Evolutionary conservation across 75 land plant species (phyloP).

Genomic region (Pseudotsuga menziesii): DNA sequence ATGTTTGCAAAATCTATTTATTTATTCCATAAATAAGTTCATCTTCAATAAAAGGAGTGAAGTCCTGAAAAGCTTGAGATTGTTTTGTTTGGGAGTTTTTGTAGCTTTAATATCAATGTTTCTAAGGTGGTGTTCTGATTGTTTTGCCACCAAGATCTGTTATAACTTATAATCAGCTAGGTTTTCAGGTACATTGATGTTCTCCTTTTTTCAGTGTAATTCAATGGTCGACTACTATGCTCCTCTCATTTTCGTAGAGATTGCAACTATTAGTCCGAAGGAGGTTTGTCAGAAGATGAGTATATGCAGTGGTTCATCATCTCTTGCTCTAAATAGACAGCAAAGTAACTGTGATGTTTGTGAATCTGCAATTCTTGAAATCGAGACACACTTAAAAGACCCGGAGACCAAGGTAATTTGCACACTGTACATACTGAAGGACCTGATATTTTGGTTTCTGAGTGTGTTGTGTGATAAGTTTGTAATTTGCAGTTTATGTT

Average conservation of each 20-base stretch:
- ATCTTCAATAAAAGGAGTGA: not conserved
- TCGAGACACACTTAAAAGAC: constrained; percentile 38
- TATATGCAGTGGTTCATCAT: constrained; percentile 19
- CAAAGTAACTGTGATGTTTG: constrained; percentile 42
- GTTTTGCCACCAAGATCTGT: not conserved
- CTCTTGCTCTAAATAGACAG: constrained; percentile 2
- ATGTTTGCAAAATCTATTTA: not conserved
- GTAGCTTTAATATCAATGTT: not conserved
- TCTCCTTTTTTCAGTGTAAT: constrained; percentile 34
- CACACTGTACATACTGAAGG: not conserved
- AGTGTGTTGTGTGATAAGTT: not conserved
- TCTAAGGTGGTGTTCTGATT: not conserved
- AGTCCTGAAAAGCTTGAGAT: not conserved
- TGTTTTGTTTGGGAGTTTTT: not conserved
- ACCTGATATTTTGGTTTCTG: not conserved
- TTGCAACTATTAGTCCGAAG: constrained; percentile 29
- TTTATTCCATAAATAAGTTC: not conserved
- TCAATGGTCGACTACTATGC: constrained; percentile 52
- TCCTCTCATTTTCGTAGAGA: constrained; percentile 45
- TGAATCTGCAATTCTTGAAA: constrained; percentile 34
- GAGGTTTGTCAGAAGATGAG: constrained; percentile 43
- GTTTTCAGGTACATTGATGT: not conserved
- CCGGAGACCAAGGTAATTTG: constrained; percentile 57
- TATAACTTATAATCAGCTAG: not conserved
- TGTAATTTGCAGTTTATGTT: not conserved